Base-by-base conservation (phyloP, 768 basidiomycete genomes). In the Russula compacta region DNA sequence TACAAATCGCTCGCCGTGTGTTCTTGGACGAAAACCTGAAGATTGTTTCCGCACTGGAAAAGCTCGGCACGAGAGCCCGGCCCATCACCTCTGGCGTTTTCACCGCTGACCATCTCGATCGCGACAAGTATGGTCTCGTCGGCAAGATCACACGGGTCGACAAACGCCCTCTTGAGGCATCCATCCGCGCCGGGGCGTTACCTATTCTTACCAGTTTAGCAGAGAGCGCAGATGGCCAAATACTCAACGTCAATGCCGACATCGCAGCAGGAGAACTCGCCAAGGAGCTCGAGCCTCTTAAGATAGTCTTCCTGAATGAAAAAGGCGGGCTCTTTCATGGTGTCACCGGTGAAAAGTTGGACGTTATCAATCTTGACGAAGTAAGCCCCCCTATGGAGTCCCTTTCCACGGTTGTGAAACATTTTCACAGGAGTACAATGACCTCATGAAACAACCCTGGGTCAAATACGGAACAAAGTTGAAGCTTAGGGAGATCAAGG, bases 401-500 rank as follows among this genome's bases (percentile, higher is more conserved):
- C 12, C 61, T 38, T 39, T 53, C 39, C n/a, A 40, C 4, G 36
- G 38, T 24, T 47, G 40, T 55, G 35, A 8, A 49, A 1, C 9
- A 53, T 36, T 62, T 8, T 14, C 14, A 47, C 69, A 93, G 89
- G 97, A 99, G 77, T 98, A 95, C 74, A 91, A 95, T 67, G 82
- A 82, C 24, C 85, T 99, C 60, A 91, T 98, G 94, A 95, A 94
- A 70, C 89, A 98, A 75, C 83, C 94, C 6, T 99, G 97, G 97
- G 95, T 99, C 73, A 97, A 97, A 73, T 98, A 85, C 71, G 97
- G 95, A 63, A 98, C 95, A 65, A 99, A 99, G 75, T 89, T 99
- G 73, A 98, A 98, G 77, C 82, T 99, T 59, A 88, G 97, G 65
- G 95, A 98, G 73, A 98, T 99, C 81, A 99, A 99, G 76, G 97